phyloP scores from a whole-genome alignment of 2,329 filamentous ascomycete genomes.

The Ophiostoma sp. region DNA sequence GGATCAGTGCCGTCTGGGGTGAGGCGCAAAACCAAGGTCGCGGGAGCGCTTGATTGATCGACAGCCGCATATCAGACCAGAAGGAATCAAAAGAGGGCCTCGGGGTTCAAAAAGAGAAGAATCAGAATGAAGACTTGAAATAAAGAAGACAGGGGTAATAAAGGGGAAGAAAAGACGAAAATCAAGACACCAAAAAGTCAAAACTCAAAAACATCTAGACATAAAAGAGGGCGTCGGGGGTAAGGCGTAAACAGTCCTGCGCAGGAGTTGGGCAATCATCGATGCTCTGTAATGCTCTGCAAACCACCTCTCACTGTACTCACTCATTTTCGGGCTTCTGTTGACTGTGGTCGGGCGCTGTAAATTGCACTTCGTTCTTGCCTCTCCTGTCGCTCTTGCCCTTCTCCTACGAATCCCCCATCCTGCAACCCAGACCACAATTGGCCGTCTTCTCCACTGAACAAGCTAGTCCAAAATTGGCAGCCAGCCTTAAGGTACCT shows the following conservation, averaged over 20 bases:
- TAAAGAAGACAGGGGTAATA: neutral
- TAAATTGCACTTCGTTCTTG: neutral
- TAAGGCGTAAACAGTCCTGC: neutral
- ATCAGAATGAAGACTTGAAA: neutral
- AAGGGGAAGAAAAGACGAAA: neutral
- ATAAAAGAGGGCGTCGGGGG: neutral
- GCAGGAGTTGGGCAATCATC: neutral
- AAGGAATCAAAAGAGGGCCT: neutral
- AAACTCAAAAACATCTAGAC: neutral
- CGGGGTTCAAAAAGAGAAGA: neutral
- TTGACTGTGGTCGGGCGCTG: neutral
- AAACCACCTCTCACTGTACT: neutral
- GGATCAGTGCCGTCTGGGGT: neutral
- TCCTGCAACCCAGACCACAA: slow-evolving; percentile 4
- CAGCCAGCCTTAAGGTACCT: slow-evolving; percentile 1
- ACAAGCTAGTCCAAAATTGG: neutral
- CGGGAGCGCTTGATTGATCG: slow-evolving; percentile 20
- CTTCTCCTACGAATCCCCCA: slow-evolving; percentile 1
- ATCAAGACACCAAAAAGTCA: neutral
- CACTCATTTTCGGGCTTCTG: neutral
- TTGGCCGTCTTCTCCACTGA: neutral
- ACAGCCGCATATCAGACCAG: slow-evolving; percentile 11
- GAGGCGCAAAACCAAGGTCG: neutral
- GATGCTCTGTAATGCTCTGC: neutral
- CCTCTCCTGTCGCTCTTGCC: neutral